Evolutionary conservation across 495 filamentous ascomycete species (phyloP), one percentile per base, ranked within the genome.

Genomic region (Apiosordaria backusii): DNA sequence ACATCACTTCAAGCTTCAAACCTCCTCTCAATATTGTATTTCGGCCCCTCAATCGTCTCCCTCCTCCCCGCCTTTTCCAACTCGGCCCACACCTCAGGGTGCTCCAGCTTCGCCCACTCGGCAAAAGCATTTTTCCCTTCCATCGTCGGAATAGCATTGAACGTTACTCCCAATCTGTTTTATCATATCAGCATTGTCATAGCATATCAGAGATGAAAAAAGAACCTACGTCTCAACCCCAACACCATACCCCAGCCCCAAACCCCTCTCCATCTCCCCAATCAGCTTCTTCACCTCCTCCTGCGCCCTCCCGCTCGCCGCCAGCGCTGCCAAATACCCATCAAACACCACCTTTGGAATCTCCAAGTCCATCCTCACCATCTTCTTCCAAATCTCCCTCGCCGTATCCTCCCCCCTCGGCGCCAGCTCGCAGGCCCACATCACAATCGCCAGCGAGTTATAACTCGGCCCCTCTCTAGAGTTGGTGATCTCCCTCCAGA

Each of bases 391-490:
- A 64, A 97, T 86, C 59, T 89, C 84, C 23, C 84, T 82, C 2
- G 93, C 93, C 63, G 85, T 81, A 27, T 87, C 84, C 7, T 86
- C 85, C 16, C 90, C 91, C 58, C 83, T 87, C 16, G 83, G 78
- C 66, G 82, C 79, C 26, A 77, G 77, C 75, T 93, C 87, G 76
- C 91, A 97, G 3, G 86, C 83, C 62, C 89, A 86, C 65, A 98
- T 90, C 22, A 90, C 89, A 27, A 93, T 89, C 9, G 85, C 84
- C 60, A 99, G 84, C 61, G 88, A 92, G 25, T 83, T 84, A 66
- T 92, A 90, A 9, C 87, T 89, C 2, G 95, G 95, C 0, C 95
- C 95, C 74, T 97, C 93, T 16, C 83, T 80, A 0, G 88, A 90
- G 62, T 84, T 82, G 6, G 88, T 85, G 57, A 98, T 92, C 25